Conservation (phyloP, 208 protist genomes). For the Trypanosoma lewisi region DNA sequence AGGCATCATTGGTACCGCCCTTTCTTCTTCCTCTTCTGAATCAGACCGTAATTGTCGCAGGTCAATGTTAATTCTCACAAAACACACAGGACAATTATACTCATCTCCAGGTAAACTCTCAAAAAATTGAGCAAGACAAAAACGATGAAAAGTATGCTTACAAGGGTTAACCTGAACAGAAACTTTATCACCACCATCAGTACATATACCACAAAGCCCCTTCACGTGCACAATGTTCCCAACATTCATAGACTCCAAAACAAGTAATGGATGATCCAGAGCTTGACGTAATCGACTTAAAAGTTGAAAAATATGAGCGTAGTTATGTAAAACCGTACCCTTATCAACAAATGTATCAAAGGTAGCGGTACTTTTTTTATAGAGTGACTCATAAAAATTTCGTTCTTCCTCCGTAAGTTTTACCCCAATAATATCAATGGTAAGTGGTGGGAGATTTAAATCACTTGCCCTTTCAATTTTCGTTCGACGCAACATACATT, state of each 20-base stretch:
- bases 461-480: conserved; percentile 85
- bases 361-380: conserved; percentile 87
- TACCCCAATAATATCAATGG: conserved; percentile 51
- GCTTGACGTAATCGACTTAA: conserved; percentile 90
- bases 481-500: conserved; percentile 90
- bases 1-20: conserved; percentile 47
- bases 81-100: conserved; percentile 85
- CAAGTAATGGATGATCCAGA: conserved; percentile 88
- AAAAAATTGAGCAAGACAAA: conserved; percentile 85
- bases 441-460: conserved; percentile 74
- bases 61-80: conserved; percentile 84
- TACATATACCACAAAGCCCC: conserved; percentile 83
- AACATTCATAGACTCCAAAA: conserved; percentile 73
- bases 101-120: conserved; percentile 76
- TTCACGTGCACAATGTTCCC: conserved; percentile 55
- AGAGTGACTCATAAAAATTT: conserved; percentile 92
- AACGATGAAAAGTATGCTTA: conserved; percentile 78
- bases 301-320: conserved; percentile 94
- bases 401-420: conserved; percentile 75
- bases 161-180: conserved; percentile 68
- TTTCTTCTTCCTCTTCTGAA: conserved; percentile 61
- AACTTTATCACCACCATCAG: conserved; percentile 59
- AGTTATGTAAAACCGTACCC: conserved; percentile 92
- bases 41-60: conserved; percentile 67
- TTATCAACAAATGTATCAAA: conserved; percentile 92